These are phyloP conservation scores for Anthostomella pinea DNA, from an alignment of 2,329 filamentous ascomycete genomes.

Conservation along the genomic window DNA sequence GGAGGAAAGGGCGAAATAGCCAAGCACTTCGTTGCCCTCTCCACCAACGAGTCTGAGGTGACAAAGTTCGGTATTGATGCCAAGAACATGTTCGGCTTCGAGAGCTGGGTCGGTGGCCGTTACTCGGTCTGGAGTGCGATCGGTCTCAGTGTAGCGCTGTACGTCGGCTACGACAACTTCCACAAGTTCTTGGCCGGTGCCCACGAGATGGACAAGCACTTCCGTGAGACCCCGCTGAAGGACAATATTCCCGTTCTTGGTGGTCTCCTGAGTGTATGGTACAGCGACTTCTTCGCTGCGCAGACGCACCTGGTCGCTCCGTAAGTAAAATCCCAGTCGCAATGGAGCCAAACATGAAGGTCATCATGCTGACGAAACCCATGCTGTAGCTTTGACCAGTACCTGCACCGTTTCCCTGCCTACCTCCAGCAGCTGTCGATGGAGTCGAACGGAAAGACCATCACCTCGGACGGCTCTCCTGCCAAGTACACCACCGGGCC, in stretches of 20 bases:
- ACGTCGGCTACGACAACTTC: conserved; percentile 98
- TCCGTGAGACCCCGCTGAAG: conserved; percentile 83
- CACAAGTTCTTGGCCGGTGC: conserved; percentile 91
- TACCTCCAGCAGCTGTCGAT: conserved; percentile 99
- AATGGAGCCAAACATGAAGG: too few relatives aligned
- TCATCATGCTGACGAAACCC: conserved; percentile 1
- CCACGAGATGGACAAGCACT: conserved; percentile 98
- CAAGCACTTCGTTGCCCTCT: conserved; percentile 98
- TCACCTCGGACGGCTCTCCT: conserved; percentile 82
- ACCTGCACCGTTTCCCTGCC: conserved; percentile 96
- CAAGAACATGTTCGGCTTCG: conserved; percentile 99
- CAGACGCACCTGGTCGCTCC: conserved; percentile 97
- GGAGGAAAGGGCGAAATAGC: conserved; percentile 80
- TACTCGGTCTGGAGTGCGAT: conserved; percentile 99
- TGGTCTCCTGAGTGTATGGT: conserved; percentile 95
- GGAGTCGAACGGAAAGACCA: conserved; percentile 98
- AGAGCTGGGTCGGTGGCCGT: conserved; percentile 95
- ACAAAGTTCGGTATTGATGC: conserved; percentile 98
- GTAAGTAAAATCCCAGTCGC: conserved; percentile 51
- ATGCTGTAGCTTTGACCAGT: conserved; percentile 82
- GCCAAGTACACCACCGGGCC: conserved; percentile 97
- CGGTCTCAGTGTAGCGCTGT: conserved; percentile 87
- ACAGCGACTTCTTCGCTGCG: conserved; percentile 97
- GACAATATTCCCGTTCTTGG: conserved; percentile 93
- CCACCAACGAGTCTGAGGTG: conserved; percentile 92